Conservation (phyloP, 2,329 filamentous ascomycete species). For the Aspergillus awamori region DNA sequence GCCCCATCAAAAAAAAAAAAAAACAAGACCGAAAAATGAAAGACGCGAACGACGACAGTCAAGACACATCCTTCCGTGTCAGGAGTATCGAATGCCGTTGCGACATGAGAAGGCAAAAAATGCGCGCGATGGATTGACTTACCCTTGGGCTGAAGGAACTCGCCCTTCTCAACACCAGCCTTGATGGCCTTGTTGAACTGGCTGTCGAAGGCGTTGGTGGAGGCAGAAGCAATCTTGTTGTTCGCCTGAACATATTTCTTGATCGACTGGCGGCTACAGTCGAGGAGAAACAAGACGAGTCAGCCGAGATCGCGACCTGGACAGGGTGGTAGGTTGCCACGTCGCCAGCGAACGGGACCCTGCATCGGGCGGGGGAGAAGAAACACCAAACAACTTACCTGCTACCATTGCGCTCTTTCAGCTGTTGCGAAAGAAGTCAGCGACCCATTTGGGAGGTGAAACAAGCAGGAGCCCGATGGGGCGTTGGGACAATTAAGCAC, state of each 20-base stretch:
- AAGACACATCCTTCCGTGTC: background rate
- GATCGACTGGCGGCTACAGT: slow-evolving; percentile 66
- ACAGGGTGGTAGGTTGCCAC: slow-evolving; percentile 21
- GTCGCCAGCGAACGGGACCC: slow-evolving; percentile 19
- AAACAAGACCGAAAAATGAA: background rate
- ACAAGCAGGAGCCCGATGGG: slow-evolving; percentile 25
- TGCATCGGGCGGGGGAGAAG: slow-evolving; percentile 13
- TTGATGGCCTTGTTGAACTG: slow-evolving; percentile 87
- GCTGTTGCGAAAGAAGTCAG: slow-evolving; percentile 59
- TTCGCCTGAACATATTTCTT: slow-evolving; percentile 76
- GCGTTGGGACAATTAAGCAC: slow-evolving; percentile 28
- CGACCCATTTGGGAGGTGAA: slow-evolving; percentile 31
- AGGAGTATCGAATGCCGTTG: background rate
- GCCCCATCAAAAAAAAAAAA: slow-evolving; percentile 1
- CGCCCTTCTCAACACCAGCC: slow-evolving; percentile 79
- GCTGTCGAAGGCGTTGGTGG: slow-evolving; percentile 63
- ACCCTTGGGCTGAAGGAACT: slow-evolving; percentile 92
- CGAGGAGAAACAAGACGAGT: slow-evolving; percentile 28
- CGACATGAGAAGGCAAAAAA: background rate
- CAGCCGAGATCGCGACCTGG: slow-evolving; percentile 30
- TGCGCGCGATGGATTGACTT: slow-evolving; percentile 42
- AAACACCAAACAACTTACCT: slow-evolving; percentile 58
- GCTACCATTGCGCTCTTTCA: slow-evolving; percentile 71
- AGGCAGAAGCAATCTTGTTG: slow-evolving; percentile 64
- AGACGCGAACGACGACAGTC: slow-evolving; percentile 1